Base-by-base conservation (phyloP, 2,329 filamentous ascomycete genomes). In the Fusarium goolgardi region DNA sequence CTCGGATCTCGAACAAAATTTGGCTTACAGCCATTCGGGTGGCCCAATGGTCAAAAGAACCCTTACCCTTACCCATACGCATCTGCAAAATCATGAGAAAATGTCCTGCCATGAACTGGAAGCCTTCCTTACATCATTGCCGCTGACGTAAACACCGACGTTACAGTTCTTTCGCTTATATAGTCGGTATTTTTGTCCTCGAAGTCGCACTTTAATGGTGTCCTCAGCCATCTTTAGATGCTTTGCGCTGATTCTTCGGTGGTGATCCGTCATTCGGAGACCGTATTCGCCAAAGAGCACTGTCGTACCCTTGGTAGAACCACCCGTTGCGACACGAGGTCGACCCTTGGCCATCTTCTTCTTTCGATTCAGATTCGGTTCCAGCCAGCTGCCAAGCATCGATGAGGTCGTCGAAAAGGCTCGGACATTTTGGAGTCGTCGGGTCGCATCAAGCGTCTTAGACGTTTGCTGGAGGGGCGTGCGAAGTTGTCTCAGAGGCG, bases 51-150 rank as follows among this genome's bases (percentile, higher is more conserved):
- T 99, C 96, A 77, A 99, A 98, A 66, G 90, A 92, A 73, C 96
- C 96, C 79, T 99, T 99, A 81, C 96, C 96, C 82, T 98, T 99
- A 79, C 96, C 96, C 96, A 99, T 99, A 87, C 96, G 91, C 79
- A 93, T 91, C 88, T 90, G 69, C 9, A 46, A 54, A 55, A 31
- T 47, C 37, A 69, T 74, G 52, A 74, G 71, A 56, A 43, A 39
- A 35, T 41, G 50, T 63, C 63, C 53, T 50, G 11, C 31, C 25
- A 12, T n/a, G 29, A 20, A 56, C 43, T 11, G 20, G 37, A 43
- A 41, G 44, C 50, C 27, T 55, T 75, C 59, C 86, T 71, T 75
- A 91, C 89, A 82, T 99, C 96, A 76, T 98, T 99, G 59, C 96
- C 96, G 78, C 91, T 96, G 59, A 93, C 91, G 80, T 96, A 99